Evolutionary conservation across 495 filamentous ascomycete species (phyloP).

Genomic region (Penicillium angulare): DNA sequence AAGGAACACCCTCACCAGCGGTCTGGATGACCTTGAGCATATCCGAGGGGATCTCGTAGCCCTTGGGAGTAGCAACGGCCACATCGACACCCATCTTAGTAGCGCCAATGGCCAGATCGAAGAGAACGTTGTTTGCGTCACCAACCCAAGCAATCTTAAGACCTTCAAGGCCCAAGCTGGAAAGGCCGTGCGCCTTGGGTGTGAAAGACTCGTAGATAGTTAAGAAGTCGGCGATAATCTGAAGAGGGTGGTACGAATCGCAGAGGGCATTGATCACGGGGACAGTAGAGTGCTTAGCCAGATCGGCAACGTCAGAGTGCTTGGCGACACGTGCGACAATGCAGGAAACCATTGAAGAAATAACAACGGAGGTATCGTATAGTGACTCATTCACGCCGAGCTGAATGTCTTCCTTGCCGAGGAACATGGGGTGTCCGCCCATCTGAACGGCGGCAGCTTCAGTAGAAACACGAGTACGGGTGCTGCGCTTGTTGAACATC

Average conservation of each 20-base stretch:
- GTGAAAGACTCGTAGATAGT: constrained; percentile 80
- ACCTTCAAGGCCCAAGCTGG: constrained; percentile 69
- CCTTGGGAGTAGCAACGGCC: constrained; percentile 78
- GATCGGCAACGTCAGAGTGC: constrained; percentile 74
- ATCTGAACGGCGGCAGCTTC: constrained; percentile 80
- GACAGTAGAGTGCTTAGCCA: constrained; percentile 78
- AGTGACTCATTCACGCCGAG: constrained; percentile 93
- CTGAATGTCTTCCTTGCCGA: constrained; percentile 93
- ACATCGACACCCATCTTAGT: constrained; percentile 84
- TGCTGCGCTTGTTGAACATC: constrained; percentile 94
- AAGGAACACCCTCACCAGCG: constrained; percentile 52
- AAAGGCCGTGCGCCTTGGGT: constrained; percentile 35
- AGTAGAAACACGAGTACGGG: constrained; percentile 87
- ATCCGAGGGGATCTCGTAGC: constrained; percentile 69
- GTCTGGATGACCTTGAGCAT: constrained; percentile 70
- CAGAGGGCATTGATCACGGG: constrained; percentile 95
- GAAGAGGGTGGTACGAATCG: constrained; percentile 85
- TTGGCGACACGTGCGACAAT: constrained; percentile 86
- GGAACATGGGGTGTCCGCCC: constrained; percentile 93
- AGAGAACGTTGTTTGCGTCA: constrained; percentile 95
- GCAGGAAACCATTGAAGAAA: constrained; percentile 88
- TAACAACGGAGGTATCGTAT: constrained; percentile 81
- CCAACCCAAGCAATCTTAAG: constrained; percentile 94
- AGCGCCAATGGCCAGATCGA: constrained; percentile 83
- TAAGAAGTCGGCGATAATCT: constrained; percentile 88